Base-by-base conservation (phyloP, 257 asterid species). In the Solanum sparsipilum region DNA sequence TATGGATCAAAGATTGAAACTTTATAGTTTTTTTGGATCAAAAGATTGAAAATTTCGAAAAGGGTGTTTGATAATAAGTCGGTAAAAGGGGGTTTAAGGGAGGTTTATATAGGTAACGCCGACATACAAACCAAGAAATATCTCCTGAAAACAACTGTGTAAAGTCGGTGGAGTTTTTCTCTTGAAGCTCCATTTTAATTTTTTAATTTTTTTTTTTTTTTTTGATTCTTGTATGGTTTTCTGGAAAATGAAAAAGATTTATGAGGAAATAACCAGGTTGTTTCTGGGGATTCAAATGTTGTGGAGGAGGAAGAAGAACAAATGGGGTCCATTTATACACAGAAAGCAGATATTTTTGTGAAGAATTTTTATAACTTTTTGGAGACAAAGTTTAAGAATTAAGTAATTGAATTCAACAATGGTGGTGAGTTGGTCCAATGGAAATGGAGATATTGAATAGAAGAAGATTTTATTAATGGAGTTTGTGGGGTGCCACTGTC, bases 121-220 rank as follows among this genome's bases (percentile, higher is more conserved):
- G 93, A 88, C 89, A 70, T 52, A 41, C 67, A 32, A 27, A 31
- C 7, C 2, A 31, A 56, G 56, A 93, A 89, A 88, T 70, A 89
- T 90, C 91, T 85, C 87, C 91, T 78, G 63, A 25, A 84, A 87
- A 58, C n/a, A 78, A 13, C 63, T 31, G 70, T 84, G 81, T 13
- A 87, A 72, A 89, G 98, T 91, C 98, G 95, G 98, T 94, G 93
- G 93, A 87, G 84, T 56, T n/a, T 74, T 23, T 88, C 63, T 84
- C 74, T 18, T 74, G 90, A 87, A 84, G 20, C 87, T 35, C 82
- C 82, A 74, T 74, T 20, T 41, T 41, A 10, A 41, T 41, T 41
- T 46, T 13, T 13, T 9, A 23, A 7, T 27, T 27, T 27, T 21
- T 21, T 60, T 60, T 2, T 4, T 3, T 58, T 60, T 56, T 68